Percentiles rank a stretch among this genome's conserved stretches.
These are phyloP conservation scores for Daldinia grandis DNA, from an alignment of 495 filamentous ascomycete species.

Conservation along the genomic window DNA sequence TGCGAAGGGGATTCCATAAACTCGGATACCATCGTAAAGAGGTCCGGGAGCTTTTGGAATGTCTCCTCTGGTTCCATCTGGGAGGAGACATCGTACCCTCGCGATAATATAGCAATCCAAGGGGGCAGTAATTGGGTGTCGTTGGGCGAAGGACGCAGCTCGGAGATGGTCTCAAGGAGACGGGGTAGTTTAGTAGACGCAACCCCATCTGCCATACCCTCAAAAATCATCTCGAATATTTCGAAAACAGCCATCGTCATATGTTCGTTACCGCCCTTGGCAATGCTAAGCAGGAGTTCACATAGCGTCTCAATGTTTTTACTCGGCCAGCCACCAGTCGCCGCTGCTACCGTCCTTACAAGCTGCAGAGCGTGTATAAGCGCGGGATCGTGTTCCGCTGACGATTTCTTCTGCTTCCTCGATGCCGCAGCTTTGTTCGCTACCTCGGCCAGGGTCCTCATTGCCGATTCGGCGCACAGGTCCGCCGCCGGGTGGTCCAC, in stretches of 20 bases:
- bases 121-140: constrained; percentile 93
- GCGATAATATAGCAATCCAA: constrained; percentile 93
- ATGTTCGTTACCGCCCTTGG: constrained; percentile 87
- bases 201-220: constrained; percentile 84
- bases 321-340: constrained; percentile 95
- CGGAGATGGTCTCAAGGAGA: constrained; percentile 83
- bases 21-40: constrained; percentile 77
- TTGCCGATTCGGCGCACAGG: constrained; percentile 91
- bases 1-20: constrained; percentile 87
- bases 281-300: constrained; percentile 86
- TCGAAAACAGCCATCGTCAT: constrained; percentile 96
- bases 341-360: constrained; percentile 83
- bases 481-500: constrained; percentile 92
- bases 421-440: constrained; percentile 65
- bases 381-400: constrained; percentile 74
- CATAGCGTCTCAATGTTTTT: constrained; percentile 92
- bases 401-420: constrained; percentile 73
- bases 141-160: constrained; percentile 86
- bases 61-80: constrained; percentile 87
- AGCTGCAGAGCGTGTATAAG: constrained; percentile 92
- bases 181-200: constrained; percentile 88
- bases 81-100: constrained; percentile 92
- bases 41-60: constrained; percentile 82
- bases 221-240: constrained; percentile 95
- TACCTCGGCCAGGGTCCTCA: constrained; percentile 76